Percentiles rank a stretch among this genome's conserved stretches.
Evolutionary conservation across 768 basidiomycete genomes (phyloP).

Genomic region (Xanthoconium purpureum): DNA sequence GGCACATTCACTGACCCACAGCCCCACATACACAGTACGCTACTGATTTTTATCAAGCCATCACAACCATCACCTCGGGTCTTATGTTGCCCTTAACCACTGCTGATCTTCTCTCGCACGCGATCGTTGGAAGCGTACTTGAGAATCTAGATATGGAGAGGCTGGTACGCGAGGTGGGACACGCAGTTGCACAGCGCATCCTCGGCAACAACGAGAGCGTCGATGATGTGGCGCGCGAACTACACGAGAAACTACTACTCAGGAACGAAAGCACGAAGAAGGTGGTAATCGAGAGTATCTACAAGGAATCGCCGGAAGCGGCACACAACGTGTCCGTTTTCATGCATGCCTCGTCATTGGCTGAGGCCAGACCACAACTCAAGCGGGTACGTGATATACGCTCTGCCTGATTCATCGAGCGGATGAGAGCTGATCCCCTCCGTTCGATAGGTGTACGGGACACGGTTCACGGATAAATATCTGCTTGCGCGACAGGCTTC

Average conservation of each 20-base stretch:
- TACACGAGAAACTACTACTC: constrained; percentile 86
- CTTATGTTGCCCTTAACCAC: constrained; percentile 96
- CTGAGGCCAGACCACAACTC: constrained; percentile 72
- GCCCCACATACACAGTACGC: constrained; percentile 57
- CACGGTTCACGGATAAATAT: constrained; percentile 96
- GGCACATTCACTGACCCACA: constrained; percentile 4
- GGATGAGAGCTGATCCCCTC: constrained; percentile 5
- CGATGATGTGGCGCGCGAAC: constrained; percentile 91
- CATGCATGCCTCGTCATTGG: constrained; percentile 64
- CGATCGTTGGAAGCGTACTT: constrained; percentile 93
- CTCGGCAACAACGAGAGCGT: constrained; percentile 92
- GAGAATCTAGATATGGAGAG: constrained; percentile 99
- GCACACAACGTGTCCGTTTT: constrained; percentile 88
- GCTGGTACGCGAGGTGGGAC: constrained; percentile 89
- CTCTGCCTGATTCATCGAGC: background rate
- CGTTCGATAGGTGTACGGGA: constrained; percentile 73
- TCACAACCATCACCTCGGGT: constrained; percentile 90
- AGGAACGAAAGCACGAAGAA: constrained; percentile 97
- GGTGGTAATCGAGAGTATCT: constrained; percentile 94
- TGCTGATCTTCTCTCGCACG: constrained; percentile 90
- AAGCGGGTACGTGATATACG: constrained; percentile 58
- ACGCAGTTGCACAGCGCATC: constrained; percentile 89
- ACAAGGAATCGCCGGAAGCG: constrained; percentile 86
- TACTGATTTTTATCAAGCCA: constrained; percentile 92
- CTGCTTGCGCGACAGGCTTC: constrained; percentile 66